Evolutionary conservation across 2,329 filamentous ascomycete species (phyloP).

Genomic region (Trichophyton mentagrophytes): DNA sequence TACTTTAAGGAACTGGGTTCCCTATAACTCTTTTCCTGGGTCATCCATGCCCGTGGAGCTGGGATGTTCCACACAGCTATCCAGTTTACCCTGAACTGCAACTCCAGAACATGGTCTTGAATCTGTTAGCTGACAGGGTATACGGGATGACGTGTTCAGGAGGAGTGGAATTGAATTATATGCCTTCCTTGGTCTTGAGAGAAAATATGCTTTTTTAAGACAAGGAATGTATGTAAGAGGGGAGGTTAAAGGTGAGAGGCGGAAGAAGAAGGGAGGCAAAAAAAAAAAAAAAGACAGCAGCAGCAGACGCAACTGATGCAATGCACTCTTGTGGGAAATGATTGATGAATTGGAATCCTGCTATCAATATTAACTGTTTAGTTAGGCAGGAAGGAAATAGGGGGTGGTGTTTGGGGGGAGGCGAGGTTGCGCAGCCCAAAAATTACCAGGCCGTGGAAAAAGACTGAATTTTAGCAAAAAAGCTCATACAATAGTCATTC

Average conservation of each 20-base stretch:
- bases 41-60: conserved; percentile 2
- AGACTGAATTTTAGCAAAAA: not conserved
- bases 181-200: not conserved
- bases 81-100: not conserved
- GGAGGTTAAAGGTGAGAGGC: not conserved
- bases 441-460: not conserved
- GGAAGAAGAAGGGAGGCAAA: not conserved
- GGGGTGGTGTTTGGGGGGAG: not conserved
- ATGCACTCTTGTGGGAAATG: not conserved
- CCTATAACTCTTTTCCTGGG: not conserved
- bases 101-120: not conserved
- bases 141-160: conserved; percentile 4
- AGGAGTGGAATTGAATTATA: not conserved
- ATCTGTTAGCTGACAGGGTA: not conserved
- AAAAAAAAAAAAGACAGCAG: not conserved
- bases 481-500: not conserved
- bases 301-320: not conserved
- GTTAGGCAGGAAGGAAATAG: conserved; percentile 1
- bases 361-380: conserved; percentile 1
- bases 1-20: not conserved
- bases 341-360: not conserved
- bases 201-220: not conserved
- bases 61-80: not conserved
- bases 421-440: not conserved
- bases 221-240: not conserved